These are phyloP conservation scores for Gynochthodes officinalis DNA, from an alignment of 257 asterid genomes.

Conservation along the genomic window DNA sequence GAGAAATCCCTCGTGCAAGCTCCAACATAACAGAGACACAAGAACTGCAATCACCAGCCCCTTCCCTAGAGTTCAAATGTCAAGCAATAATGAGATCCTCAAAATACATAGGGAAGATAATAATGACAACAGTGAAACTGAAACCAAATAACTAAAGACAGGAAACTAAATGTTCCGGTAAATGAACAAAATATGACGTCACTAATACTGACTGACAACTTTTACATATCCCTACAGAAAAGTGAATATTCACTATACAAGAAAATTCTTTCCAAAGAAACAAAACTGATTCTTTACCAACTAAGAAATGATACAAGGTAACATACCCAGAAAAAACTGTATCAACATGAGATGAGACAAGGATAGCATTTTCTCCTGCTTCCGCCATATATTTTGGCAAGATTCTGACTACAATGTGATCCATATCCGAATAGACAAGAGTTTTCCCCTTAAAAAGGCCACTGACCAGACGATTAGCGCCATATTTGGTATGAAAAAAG, in stretches of 20 bases:
- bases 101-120: background rate
- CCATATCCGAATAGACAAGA: slow-evolving; percentile 87
- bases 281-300: background rate
- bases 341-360: slow-evolving; percentile 93
- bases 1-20: slow-evolving; percentile 97
- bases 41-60: slow-evolving; percentile 99
- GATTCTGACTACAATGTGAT: slow-evolving; percentile 74
- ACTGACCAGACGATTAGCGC: slow-evolving; percentile 67
- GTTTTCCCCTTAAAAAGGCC: slow-evolving; percentile 85
- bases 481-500: slow-evolving; percentile 64
- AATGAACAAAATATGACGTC: background rate
- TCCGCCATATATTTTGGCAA: slow-evolving; percentile 74
- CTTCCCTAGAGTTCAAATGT: slow-evolving; percentile 56
- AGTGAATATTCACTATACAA: background rate
- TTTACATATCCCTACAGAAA: background rate
- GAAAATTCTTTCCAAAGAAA: slow-evolving; percentile 5
- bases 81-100: background rate
- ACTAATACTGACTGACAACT: background rate
- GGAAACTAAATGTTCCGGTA: background rate
- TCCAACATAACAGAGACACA: slow-evolving; percentile 96
- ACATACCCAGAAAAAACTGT: slow-evolving; percentile 81
- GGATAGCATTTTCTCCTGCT: slow-evolving; percentile 83
- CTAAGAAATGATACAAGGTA: slow-evolving; percentile 11
- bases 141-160: background rate
- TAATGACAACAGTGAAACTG: background rate